Evolutionary conservation across 441 rosid species (phyloP).

Genomic region (Pelargonium australe): DNA sequence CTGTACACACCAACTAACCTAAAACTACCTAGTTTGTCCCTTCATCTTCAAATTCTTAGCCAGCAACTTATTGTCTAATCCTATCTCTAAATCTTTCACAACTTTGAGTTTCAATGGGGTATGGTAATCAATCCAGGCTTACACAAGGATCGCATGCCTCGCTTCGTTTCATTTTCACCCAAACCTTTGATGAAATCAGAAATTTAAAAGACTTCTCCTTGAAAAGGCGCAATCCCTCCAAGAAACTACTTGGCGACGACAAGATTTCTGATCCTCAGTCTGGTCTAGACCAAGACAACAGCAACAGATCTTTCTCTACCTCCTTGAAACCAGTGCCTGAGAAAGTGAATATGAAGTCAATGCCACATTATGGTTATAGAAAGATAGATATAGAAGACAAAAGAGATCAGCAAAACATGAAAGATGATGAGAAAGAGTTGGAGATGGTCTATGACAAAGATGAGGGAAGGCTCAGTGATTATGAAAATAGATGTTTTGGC

Average conservation of each 20-base stretch:
- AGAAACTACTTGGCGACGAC: constrained; percentile 39
- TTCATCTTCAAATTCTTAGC: not conserved
- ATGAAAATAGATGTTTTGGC: constrained; percentile 12
- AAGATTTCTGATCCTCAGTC: constrained; percentile 10
- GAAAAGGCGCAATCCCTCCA: constrained; percentile 21
- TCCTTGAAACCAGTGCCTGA: constrained; percentile 15
- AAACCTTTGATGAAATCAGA: too few relatives aligned
- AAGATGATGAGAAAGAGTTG: constrained; percentile 5
- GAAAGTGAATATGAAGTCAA: constrained; percentile 18
- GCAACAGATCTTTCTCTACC: constrained; percentile 11
- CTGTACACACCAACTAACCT: not conserved
- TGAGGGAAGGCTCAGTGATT: constrained; percentile 16
- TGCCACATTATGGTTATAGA: not conserved
- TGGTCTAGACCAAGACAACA: constrained; percentile 10
- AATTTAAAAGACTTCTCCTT: not conserved
- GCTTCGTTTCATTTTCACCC: not conserved
- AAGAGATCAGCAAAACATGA: constrained; percentile 12
- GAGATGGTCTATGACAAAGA: constrained; percentile 17
- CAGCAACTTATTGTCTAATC: not conserved
- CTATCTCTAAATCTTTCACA: not conserved
- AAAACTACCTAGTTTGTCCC: not conserved
- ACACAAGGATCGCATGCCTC: not conserved
- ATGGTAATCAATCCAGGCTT: not conserved
- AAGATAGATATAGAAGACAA: constrained; percentile 4
- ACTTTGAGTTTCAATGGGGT: not conserved